Conservation (phyloP, 345 rosid genomes). For the Arabidopsis arenosa region DNA sequence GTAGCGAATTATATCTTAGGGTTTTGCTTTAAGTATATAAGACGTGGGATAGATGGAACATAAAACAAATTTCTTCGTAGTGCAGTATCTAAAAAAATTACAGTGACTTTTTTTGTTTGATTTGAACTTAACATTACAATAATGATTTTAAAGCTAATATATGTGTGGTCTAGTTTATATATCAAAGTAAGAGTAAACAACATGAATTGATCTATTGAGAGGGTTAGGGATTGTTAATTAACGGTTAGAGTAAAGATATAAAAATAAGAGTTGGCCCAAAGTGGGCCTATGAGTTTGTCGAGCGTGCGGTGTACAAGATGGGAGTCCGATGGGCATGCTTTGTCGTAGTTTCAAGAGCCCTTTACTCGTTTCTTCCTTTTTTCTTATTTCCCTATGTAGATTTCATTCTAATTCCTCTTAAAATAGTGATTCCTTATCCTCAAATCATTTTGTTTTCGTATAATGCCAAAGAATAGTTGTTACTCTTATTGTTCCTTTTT, state of each 20-base stretch:
- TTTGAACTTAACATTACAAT: not conserved
- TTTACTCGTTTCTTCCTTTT: slow-evolving; percentile 34
- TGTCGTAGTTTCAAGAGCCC: slow-evolving; percentile 46
- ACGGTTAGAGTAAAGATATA: not conserved
- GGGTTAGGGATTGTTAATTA: not conserved
- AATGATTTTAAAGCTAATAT: not conserved
- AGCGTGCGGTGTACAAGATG: slow-evolving; percentile 51
- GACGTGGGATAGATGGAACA: not conserved
- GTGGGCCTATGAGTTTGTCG: slow-evolving; percentile 51
- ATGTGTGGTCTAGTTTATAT: not conserved
- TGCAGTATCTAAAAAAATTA: not conserved
- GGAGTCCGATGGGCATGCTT: slow-evolving; percentile 54
- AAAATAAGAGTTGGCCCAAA: slow-evolving; percentile 40
- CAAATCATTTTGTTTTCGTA: not conserved
- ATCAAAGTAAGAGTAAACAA: not conserved
- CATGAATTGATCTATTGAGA: slow-evolving; percentile 4
- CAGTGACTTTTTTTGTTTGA: not conserved
- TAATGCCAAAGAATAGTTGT: not conserved
- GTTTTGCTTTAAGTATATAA: slow-evolving; percentile 1
- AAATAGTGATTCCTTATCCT: slow-evolving; percentile 12
- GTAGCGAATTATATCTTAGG: slow-evolving; percentile 20
- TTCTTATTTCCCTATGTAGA: not conserved
- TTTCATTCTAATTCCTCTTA: slow-evolving; percentile 8
- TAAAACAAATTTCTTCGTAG: not conserved
- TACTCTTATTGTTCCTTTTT: not conserved